These are phyloP conservation scores for Aspergillus carbonarius DNA, from an alignment of 2,329 filamentous ascomycete species.

Conservation along the genomic window DNA sequence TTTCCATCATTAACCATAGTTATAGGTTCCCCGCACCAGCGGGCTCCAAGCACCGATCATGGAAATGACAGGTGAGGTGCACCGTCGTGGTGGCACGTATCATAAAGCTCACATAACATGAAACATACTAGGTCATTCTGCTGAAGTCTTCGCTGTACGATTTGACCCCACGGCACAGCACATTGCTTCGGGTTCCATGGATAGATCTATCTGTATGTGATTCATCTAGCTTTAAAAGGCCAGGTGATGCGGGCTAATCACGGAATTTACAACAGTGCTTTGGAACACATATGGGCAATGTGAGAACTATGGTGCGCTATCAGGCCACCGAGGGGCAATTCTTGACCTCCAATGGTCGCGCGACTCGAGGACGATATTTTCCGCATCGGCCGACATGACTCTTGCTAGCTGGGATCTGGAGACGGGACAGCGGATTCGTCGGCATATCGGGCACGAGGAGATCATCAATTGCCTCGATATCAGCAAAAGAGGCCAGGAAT, in stretches of 20 bases:
- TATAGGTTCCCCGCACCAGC: constrained; percentile 74
- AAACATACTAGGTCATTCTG: constrained; percentile 56
- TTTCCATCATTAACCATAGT: constrained; percentile 15
- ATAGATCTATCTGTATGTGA: constrained; percentile 76
- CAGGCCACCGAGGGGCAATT: constrained; percentile 85
- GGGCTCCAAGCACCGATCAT: constrained; percentile 86
- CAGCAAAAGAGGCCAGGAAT: constrained; percentile 83
- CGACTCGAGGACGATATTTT: constrained; percentile 86
- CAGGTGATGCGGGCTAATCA: neutral
- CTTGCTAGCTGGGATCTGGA: constrained; percentile 94
- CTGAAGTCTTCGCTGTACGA: constrained; percentile 85
- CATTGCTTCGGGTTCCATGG: constrained; percentile 94
- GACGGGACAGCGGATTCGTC: constrained; percentile 84
- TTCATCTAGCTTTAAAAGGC: neutral
- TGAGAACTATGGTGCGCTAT: constrained; percentile 88
- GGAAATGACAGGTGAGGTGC: constrained; percentile 71
- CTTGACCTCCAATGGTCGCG: constrained; percentile 95
- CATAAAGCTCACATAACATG: constrained; percentile 8
- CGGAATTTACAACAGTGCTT: constrained; percentile 62
- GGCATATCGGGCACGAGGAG: constrained; percentile 91
- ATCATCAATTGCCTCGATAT: constrained; percentile 92
- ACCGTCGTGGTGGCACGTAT: neutral
- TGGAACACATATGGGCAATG: constrained; percentile 93
- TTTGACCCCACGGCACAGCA: constrained; percentile 86
- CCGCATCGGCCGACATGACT: constrained; percentile 89